Conservation (phyloP, 1,284 basidiomycete genomes). For the Rhodotorula sp. region DNA sequence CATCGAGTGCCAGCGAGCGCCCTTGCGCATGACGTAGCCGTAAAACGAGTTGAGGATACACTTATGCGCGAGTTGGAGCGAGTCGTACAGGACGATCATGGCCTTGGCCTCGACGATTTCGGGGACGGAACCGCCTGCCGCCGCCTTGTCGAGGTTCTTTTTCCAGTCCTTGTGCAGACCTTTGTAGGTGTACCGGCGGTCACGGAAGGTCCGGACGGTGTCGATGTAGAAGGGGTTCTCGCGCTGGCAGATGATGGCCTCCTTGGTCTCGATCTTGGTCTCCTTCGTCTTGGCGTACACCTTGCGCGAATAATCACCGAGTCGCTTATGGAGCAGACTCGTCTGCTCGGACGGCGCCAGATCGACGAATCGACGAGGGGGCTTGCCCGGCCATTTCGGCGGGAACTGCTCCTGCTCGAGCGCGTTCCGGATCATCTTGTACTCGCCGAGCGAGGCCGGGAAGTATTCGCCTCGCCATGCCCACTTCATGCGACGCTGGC, state of each 20-base stretch:
- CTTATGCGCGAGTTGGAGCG: constrained; percentile 99
- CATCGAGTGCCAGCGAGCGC: constrained; percentile 99
- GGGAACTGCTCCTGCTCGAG: constrained; percentile 94
- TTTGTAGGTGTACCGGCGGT: constrained; percentile 99
- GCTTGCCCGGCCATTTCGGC: constrained; percentile 68
- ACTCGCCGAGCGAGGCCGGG: constrained; percentile 95
- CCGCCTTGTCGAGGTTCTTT: constrained; percentile 86
- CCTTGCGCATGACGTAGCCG: constrained; percentile 99
- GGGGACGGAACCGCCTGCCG: constrained; percentile 68
- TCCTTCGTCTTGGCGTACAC: constrained; percentile 99
- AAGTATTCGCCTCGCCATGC: constrained; percentile 99
- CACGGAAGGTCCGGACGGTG: constrained; percentile 94
- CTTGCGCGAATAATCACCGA: constrained; percentile 97
- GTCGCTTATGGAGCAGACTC: constrained; percentile 88
- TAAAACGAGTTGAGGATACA: constrained; percentile 99
- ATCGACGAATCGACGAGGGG: constrained; percentile 79
- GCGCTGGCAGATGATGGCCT: constrained; percentile 94
- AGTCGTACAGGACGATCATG: constrained; percentile 99
- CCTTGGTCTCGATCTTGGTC: constrained; percentile 90
- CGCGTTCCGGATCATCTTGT: constrained; percentile 98
- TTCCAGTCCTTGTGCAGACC: constrained; percentile 99
- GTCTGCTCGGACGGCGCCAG: constrained; percentile 85
- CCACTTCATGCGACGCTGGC: constrained; percentile 94
- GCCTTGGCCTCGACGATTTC: constrained; percentile 97
- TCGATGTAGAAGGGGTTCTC: constrained; percentile 99